These are phyloP conservation scores for Fraxinus excelsior DNA, from an alignment of 257 asterid genomes.

Conservation along the genomic window DNA sequence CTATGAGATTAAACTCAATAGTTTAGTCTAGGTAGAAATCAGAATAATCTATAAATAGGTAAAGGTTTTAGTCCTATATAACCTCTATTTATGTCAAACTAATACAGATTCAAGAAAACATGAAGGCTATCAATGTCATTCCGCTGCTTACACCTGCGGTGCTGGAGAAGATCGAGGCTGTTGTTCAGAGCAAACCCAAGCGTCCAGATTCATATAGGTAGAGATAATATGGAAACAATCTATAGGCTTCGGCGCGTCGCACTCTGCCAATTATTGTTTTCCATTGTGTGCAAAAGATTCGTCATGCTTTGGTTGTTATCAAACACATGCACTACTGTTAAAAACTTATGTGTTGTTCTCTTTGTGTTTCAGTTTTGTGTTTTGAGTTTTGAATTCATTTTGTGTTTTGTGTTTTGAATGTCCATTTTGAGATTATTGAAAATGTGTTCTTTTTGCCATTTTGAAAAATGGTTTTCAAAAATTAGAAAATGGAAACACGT, in stretches of 20 bases:
- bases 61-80: not conserved
- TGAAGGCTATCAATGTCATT: conserved; percentile 86
- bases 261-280: not conserved
- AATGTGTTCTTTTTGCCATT: no score
- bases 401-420: no score
- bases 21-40: no score
- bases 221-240: conserved; percentile 10
- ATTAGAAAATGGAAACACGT: no score
- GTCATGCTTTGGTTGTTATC: not conserved
- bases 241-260: not conserved
- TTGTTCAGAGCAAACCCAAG: conserved; percentile 83
- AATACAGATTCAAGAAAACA: conserved; percentile 83
- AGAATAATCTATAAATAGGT: no score
- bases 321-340: not conserved
- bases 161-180: conserved; percentile 82
- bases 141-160: conserved; percentile 80
- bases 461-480: no score
- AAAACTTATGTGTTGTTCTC: no score
- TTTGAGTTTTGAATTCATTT: no score
- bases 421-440: no score
- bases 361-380: no score
- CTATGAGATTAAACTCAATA: no score
- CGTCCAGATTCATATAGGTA: conserved; percentile 84
- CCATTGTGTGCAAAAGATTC: not conserved
- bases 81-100: not conserved